Conservation (phyloP, 2,329 filamentous ascomycete genomes). For the Aphanoascus verrucosus region DNA sequence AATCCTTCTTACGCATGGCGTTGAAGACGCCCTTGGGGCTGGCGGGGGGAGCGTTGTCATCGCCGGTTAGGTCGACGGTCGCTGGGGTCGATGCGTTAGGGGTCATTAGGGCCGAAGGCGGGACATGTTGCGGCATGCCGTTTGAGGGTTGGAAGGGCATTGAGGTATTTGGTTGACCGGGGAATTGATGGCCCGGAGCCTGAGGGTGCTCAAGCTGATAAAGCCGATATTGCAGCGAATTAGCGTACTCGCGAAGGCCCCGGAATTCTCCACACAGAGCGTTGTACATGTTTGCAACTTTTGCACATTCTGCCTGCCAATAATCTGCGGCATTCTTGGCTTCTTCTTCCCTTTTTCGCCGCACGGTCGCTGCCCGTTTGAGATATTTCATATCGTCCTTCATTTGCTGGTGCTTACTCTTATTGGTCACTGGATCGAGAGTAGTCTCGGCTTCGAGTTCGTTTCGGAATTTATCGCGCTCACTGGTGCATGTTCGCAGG, state of each 20-base stretch:
- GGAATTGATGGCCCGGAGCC: background rate
- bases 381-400: conserved; percentile 15
- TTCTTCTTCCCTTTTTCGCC: conserved; percentile 19
- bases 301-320: conserved; percentile 19
- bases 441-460: conserved; percentile 19
- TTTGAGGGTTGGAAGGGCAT: background rate
- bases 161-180: background rate
- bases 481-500: conserved; percentile 14
- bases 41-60: conserved; percentile 2
- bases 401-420: conserved; percentile 18
- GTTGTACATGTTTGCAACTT: conserved; percentile 21
- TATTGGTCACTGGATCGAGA: conserved; percentile 23
- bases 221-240: background rate
- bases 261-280: conserved; percentile 8
- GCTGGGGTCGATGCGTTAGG: conserved; percentile 14
- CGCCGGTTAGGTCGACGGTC: conserved; percentile 15
- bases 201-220: background rate
- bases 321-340: conserved; percentile 22
- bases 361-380: conserved; percentile 20
- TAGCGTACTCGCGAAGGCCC: background rate
- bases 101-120: conserved; percentile 15
- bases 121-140: background rate
- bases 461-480: conserved; percentile 23
- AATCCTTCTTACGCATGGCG: conserved; percentile 24
- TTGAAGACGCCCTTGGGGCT: conserved; percentile 16